Base-by-base conservation (phyloP, 179 eudicot species). In the Spinacia oleracea region DNA sequence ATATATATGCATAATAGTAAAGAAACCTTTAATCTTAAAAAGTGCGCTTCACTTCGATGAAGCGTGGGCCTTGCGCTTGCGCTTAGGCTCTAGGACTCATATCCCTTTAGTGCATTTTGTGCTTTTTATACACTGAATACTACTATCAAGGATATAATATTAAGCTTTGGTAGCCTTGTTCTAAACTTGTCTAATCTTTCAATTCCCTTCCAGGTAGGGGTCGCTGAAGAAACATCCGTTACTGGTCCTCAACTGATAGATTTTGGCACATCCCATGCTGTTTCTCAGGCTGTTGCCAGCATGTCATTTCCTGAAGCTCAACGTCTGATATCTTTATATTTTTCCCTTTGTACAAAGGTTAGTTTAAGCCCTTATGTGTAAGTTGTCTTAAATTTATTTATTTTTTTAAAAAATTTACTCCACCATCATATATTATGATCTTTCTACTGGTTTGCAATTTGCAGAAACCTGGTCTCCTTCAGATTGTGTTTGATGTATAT, bases 321-420 rank as follows among this genome's bases (percentile, higher is more conserved):
- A 74, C 90, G 94, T 64, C 89, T 87, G 50, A 83, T 92, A 73
- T 96, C 99, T 58, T 81, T 96, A 78, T 92, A 88, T 90, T 96
- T 96, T 86, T 91, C 98, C 53, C 90, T 96, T 75, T 93, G 98
- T 81, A 87, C 90, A 78, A 92, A 96, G 99, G 99, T 91, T 75
- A 71, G 85, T 76, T 77, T 59, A 34, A 27, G 58, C 72, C 18
- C 2, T 75, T 70, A 4, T 73, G 12, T 43, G 64, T 14, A 53
- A 76, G 65, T 73, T 58, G 50, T 29, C 12, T 20, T 0, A 48
- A 35, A 45, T 68, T 12, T 69, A 40, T 67, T 23, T 62, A 58
- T 35, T 0, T 34, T 27, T n/a, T n/a, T n/a, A n/a, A n/a, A n/a
- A n/a, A n/a, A n/a, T n/a, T 6, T 42, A 31, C 18, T 70, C 32